Evolutionary conservation across 2,329 filamentous ascomycete genomes (phyloP), one percentile per base, ranked within the genome.

Genomic region (Neonectria sp.): DNA sequence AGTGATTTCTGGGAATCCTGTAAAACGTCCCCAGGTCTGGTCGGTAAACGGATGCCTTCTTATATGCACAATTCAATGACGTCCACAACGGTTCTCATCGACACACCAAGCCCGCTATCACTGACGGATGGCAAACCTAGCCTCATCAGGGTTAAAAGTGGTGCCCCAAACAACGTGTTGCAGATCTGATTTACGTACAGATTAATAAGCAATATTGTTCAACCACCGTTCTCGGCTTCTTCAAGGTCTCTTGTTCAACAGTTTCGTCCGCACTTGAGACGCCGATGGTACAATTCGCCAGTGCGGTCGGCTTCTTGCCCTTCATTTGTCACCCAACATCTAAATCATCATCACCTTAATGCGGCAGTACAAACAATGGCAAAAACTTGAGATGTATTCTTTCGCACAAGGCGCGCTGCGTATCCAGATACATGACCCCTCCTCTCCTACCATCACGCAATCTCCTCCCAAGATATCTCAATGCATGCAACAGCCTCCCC

Each of bases 361-460:
- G 9, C 17, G 7, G 35, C 49, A 52, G 40, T 43, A 21, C 40
- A 43, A n/a, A 40, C 37, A 15, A 24, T 33, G 17, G 9, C n/a
- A 31, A 52, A 52, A 53, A 35, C 31, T 53, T n/a, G 49, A 35
- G n/a, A 53, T 53, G n/a, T 53, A 35, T 27, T 49, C 43, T 27
- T 59, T 65, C 51, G 43, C 58, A 40, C 25, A 55, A 31, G 63
- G 57, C 31, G 45, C 57, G 71, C 53, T 49, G 59, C 60, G 33
- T 64, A 61, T 60, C 63, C 67, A 60, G 63, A 60, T 60, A 60
- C 57, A 55, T 70, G 55, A 63, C 68, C 56, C 53, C 62, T 48
- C 53, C 62, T 48, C 55, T 35, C 33, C 40, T 21, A 21, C 40
- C n/a, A 21, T 45, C 31, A 35, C 29, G 29, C 51, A 53, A 53